Evolutionary conservation across 2,329 filamentous ascomycete species (phyloP), one percentile per base, ranked within the genome.

Genomic region (Orbilia quercus): DNA sequence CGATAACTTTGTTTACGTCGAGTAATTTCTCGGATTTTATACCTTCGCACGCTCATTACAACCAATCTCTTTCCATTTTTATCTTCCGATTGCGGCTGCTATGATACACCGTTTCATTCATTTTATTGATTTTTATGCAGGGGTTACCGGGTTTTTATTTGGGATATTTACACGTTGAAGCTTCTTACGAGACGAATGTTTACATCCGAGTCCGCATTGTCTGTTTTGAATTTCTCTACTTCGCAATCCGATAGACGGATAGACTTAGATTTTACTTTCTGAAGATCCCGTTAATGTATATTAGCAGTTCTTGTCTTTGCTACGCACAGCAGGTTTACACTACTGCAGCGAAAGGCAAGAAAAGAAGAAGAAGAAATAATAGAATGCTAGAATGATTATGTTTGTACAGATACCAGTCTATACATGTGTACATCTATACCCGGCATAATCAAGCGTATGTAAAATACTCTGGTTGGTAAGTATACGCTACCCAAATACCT

Each of bases 1-100:
- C 42, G 69, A 73, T 23, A 73, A 73, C 36, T 73, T 73, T 57
- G 69, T 73, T 53, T 73, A 73, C 22, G 60, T 73, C 69, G 69
- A 73, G 45, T 73, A 62, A 57, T 38, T 2, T 36, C 25, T 42
- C 31, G 20, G 34, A 18, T 42, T 42, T 25, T 66, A 14, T 9
- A 14, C 14, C n/a, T 40, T 40, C 36, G 7, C 57, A 55, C 42
- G 5, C 16, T 53, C 44, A 25, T 31, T 51, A 22, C 16, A 16
- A 36, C n/a, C 36, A n/a, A 16, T 50, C 36, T 55, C 60, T 44
- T 53, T 60, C 54, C 45, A 25, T 54, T 54, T 42, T 42, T 67
- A 58, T 36, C 20, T 47, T 50, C 40, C 22, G 6, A 38, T 22
- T 25, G 48, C 40, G 50, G 40, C 6, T 14, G 18, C 28, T 47